These are phyloP conservation scores for Rhizopus microsporus DNA, from an alignment of 371 early-diverging fungal genomes.

Conservation along the genomic window DNA sequence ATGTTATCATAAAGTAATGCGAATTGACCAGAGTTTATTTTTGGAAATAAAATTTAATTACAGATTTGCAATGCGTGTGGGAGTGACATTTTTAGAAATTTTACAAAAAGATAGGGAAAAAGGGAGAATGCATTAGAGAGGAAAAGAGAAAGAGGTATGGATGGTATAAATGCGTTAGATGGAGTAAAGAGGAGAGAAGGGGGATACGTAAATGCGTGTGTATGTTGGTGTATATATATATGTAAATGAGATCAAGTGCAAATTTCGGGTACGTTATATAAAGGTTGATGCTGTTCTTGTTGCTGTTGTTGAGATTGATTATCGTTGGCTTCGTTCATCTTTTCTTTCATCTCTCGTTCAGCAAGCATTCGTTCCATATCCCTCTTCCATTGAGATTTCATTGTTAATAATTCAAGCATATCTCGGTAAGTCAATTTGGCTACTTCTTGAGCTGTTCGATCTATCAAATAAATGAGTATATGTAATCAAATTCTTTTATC, in stretches of 20 bases:
- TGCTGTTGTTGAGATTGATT: slow-evolving; percentile 1
- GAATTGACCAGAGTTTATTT: too few species aligned
- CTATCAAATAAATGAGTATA: slow-evolving; percentile 16
- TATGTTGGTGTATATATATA: not conserved
- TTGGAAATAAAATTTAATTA: not conserved
- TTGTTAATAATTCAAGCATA: slow-evolving; percentile 47
- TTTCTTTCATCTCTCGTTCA: slow-evolving; percentile 22
- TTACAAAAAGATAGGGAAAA: too few species aligned
- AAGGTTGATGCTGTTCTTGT: not conserved
- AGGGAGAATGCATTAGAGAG: not conserved
- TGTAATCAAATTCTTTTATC: not conserved
- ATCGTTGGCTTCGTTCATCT: slow-evolving; percentile 4
- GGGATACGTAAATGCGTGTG: not conserved
- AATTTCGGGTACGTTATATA: slow-evolving; percentile 28
- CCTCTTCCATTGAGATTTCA: slow-evolving; percentile 49
- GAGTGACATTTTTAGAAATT: too few species aligned
- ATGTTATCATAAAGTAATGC: too few species aligned
- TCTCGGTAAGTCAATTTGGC: slow-evolving; percentile 50
- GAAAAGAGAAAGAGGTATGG: too few species aligned
- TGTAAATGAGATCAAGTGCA: slow-evolving; percentile 15
- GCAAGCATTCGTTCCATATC: slow-evolving; percentile 46
- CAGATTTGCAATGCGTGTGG: not conserved
- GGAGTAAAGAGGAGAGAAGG: not conserved
- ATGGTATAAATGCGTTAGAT: too few species aligned
- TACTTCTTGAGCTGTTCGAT: slow-evolving; percentile 53